These are phyloP conservation scores for Diaporthe longicolla DNA, from an alignment of 2,329 filamentous ascomycete genomes.

Conservation along the genomic window DNA sequence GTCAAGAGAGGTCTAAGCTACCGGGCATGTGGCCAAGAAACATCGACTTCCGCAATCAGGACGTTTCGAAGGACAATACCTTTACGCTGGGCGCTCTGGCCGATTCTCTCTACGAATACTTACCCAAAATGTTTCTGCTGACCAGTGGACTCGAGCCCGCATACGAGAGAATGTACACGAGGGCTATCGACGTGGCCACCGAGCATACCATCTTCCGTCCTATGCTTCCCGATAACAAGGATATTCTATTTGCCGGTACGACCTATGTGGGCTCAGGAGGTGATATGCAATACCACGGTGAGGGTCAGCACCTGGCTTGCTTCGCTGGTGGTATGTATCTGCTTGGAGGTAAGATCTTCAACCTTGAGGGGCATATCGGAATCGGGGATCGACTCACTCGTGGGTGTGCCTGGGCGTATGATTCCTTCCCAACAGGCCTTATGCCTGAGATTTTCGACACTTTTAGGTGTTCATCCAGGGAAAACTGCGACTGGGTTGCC, in stretches of 20 bases:
- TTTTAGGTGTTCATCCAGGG: constrained; percentile 57
- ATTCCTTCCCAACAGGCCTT: constrained; percentile 67
- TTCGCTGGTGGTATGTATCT: constrained; percentile 65
- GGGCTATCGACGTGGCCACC: constrained; percentile 70
- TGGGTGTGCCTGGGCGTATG: constrained; percentile 73
- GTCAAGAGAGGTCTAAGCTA: constrained; percentile 77
- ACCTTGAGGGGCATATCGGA: constrained; percentile 60
- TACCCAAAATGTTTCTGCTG: constrained; percentile 74
- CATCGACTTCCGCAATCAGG: constrained; percentile 70
- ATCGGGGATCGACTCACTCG: constrained; percentile 63
- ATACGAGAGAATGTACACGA: constrained; percentile 76
- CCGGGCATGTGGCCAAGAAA: constrained; percentile 82
- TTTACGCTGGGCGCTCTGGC: constrained; percentile 68
- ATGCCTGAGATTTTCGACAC: constrained; percentile 71
- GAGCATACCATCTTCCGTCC: constrained; percentile 79
- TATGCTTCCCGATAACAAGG: constrained; percentile 70
- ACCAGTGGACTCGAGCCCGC: constrained; percentile 73
- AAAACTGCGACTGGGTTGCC: constrained; percentile 54
- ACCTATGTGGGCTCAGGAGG: constrained; percentile 68
- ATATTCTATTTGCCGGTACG: constrained; percentile 74
- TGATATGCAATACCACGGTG: constrained; percentile 44
- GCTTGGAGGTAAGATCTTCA: constrained; percentile 61
- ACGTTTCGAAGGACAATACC: constrained; percentile 52
- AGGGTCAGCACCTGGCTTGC: constrained; percentile 60
- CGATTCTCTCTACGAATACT: constrained; percentile 72